Conservation (phyloP, 106 monocot genomes). For the Ottelia alismoides region DNA sequence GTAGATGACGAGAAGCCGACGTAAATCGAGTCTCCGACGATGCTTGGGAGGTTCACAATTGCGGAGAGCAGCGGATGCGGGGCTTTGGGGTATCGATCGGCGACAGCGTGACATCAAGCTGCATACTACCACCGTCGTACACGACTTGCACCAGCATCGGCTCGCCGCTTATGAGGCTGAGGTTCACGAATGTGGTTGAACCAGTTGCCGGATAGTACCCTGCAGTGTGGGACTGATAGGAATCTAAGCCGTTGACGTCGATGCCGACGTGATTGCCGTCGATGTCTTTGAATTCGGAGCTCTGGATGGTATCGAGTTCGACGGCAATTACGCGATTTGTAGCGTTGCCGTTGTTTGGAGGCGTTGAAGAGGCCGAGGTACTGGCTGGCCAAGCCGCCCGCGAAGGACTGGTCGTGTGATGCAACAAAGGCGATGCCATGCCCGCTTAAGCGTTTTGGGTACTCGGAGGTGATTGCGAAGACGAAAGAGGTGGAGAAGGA, state of each 20-base stretch:
- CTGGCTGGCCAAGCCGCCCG: not conserved
- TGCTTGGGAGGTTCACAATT: not conserved
- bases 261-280: constrained; percentile 12
- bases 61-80: not conserved
- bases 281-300: constrained; percentile 8
- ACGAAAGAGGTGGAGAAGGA: constrained; percentile 12
- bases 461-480: constrained; percentile 5
- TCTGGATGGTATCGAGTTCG: constrained; percentile 14
- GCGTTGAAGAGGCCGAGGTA: constrained; percentile 14
- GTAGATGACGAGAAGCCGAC: constrained; percentile 12
- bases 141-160: constrained; percentile 12
- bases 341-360: constrained; percentile 6
- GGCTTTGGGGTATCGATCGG: not conserved
- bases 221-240: not conserved
- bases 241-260: constrained; percentile 10
- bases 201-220: not conserved
- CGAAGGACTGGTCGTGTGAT: constrained; percentile 1
- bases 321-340: constrained; percentile 7
- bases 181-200: not conserved
- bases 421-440: constrained; percentile 12
- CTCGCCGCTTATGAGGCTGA: constrained; percentile 1
- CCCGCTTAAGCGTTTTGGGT: constrained; percentile 2
- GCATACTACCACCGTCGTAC: constrained; percentile 3
- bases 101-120: constrained; percentile 6
- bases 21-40: not conserved